phyloP scores from a whole-genome alignment of 2,329 filamentous ascomycete species.

The Myriosclerotinia duriaeana region DNA sequence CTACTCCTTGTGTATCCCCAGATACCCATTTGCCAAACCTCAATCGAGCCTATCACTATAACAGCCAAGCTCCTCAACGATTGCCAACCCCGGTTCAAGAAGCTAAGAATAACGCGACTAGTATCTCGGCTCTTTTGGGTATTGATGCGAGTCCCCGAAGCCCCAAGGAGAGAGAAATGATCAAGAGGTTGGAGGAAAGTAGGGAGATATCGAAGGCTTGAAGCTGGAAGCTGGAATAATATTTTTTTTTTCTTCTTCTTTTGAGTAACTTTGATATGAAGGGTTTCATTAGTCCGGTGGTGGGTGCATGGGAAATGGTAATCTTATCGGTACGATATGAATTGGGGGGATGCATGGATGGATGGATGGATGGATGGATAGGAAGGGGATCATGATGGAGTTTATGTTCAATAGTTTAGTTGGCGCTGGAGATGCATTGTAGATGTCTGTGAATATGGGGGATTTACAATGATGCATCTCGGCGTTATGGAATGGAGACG shows the following conservation, averaged over 20 bases:
- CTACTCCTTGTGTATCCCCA: slow-evolving; percentile 41
- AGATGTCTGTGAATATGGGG: neutral
- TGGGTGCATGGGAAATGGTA: slow-evolving; percentile 3
- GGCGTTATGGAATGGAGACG: neutral
- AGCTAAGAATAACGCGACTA: slow-evolving; percentile 45
- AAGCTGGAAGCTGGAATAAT: neutral
- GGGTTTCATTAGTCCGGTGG: neutral
- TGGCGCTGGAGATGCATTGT: neutral
- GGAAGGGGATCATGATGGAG: neutral
- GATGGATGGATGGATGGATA: neutral
- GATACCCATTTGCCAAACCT: slow-evolving; percentile 31
- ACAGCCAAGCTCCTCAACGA: slow-evolving; percentile 52
- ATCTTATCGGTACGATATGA: neutral
- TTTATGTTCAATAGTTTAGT: neutral
- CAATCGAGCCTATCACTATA: slow-evolving; percentile 15
- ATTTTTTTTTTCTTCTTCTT: neutral
- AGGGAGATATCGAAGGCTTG: slow-evolving; percentile 33
- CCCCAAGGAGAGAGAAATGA: slow-evolving; percentile 57
- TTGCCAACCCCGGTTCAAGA: slow-evolving; percentile 50
- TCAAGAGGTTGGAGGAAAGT: slow-evolving; percentile 55
- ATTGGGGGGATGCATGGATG: neutral
- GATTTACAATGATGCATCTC: slow-evolving; percentile 1
- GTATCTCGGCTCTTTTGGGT: slow-evolving; percentile 62
- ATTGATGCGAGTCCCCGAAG: slow-evolving; percentile 41
- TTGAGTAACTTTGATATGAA: neutral